Conservation (phyloP, 2,329 filamentous ascomycete genomes). For the Aspergillus chevalieri region DNA sequence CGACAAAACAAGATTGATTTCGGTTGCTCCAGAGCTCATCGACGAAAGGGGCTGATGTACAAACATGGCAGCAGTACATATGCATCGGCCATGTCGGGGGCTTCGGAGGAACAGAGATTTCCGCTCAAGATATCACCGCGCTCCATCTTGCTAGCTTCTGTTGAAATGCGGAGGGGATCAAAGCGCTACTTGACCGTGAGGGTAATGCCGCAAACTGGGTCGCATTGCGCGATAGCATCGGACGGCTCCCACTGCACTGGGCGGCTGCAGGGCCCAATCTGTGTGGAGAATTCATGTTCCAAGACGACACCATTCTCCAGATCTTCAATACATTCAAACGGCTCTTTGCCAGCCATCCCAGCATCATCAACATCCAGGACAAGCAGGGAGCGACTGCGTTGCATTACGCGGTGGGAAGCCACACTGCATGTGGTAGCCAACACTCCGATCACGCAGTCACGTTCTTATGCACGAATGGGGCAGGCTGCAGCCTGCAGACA, state of each 20-base stretch:
- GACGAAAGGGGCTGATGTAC: too few relatives aligned
- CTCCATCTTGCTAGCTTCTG: not conserved
- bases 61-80: too few relatives aligned
- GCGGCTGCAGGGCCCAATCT: not conserved
- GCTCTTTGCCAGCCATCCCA: slow-evolving; percentile 12
- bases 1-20: too few relatives aligned
- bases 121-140: not conserved
- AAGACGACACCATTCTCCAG: not conserved
- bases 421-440: slow-evolving; percentile 7
- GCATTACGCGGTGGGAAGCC: slow-evolving; percentile 8
- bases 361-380: slow-evolving; percentile 13
- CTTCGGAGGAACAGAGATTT: too few relatives aligned
- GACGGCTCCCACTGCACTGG: slow-evolving; percentile 4
- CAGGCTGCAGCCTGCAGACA: slow-evolving; percentile 9
- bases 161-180: slow-evolving; percentile 5
- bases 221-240: not conserved
- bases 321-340: slow-evolving; percentile 13
- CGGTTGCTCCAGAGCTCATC: too few relatives aligned
- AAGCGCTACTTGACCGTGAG: slow-evolving; percentile 1
- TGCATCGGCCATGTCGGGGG: too few relatives aligned
- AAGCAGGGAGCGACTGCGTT: slow-evolving; percentile 13
- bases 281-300: not conserved
- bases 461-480: slow-evolving; percentile 13
- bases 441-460: slow-evolving; percentile 8
- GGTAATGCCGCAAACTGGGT: not conserved